Base-by-base conservation (phyloP, 306 rosid species). In the Cicer yamashitae region DNA sequence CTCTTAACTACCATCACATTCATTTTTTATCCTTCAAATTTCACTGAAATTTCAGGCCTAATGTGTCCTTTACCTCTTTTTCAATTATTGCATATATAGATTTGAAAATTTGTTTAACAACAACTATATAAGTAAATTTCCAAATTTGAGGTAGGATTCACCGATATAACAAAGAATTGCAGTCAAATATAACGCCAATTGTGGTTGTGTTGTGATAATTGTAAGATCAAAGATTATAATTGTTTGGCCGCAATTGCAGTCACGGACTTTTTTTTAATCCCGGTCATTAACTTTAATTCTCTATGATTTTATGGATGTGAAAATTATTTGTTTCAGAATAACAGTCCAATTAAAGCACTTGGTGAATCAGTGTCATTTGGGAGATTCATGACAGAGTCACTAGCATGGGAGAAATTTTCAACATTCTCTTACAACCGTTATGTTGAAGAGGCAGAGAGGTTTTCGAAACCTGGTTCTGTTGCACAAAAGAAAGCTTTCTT, bases 401-500 rank as follows among this genome's bases (percentile, higher is more conserved):
- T 88, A 54, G 89, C 77, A 10, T 92, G 97, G 96, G 97, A 92
- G 43, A 92, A 85, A 83, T 92, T 96, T 96, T 87, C 97, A 2
- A 48, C 87, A 3, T 85, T 92, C 57, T 88, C 96, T 25, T 77
- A 77, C 5, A 92, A 92, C 68, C 96, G 93, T 37, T 88, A 92
- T 12, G 97, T 92, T 5, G 97, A 90, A 79, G 97, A 92, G 75
- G 96, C 97, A 0, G 97, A 90, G 87, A 85, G 90, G 86, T 79
- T 48, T 75, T 72, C 97, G 7, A 75, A 79, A 8, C 97, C 96
- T 0, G 97, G 97, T 46, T 90, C 97, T 1, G 97, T 92, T 63
- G 97, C 97, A 0, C 89, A 90, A 82, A 92, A 87, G 87, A 92
- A 92, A 82, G 97, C 97, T 62, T 92, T 90, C 85, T 92, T 92